These are phyloP conservation scores for Ambrosia hybrid DNA, from an alignment of 140 eudicot genomes.

Conservation along the genomic window DNA sequence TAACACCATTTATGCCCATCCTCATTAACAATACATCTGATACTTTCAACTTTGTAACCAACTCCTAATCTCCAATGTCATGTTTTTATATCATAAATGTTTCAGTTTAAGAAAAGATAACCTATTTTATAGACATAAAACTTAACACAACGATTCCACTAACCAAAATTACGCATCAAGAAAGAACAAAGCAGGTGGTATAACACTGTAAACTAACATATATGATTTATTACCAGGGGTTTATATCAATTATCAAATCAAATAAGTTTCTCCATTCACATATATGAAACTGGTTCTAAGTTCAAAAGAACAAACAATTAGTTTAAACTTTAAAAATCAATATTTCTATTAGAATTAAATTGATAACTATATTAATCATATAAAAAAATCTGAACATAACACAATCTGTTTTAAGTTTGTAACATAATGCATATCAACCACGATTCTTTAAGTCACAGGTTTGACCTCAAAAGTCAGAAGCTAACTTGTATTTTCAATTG, in stretches of 20 bases:
- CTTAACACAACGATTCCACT: background rate
- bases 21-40: conserved; percentile 13
- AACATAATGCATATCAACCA: background rate
- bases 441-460: background rate
- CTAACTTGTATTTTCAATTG: background rate
- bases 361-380: background rate
- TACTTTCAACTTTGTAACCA: conserved; percentile 17
- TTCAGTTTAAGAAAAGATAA: background rate
- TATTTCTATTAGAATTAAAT: background rate
- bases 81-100: background rate
- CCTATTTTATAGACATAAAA: background rate
- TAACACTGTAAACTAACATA: no score
- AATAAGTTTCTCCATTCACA: background rate
- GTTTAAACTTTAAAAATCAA: background rate
- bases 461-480: no score
- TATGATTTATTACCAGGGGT: no score
- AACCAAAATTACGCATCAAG: conserved; percentile 9
- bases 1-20: conserved; percentile 1
- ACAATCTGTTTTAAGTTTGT: background rate
- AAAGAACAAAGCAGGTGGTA: conserved; percentile 3
- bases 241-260: no score
- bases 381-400: background rate
- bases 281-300: background rate
- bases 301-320: background rate
- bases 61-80: background rate